Percentiles rank a stretch among this genome's conserved stretches.
Evolutionary conservation across 192 early-diverging fungal species (phyloP).

Genomic region (Glomus cerebriforme): DNA sequence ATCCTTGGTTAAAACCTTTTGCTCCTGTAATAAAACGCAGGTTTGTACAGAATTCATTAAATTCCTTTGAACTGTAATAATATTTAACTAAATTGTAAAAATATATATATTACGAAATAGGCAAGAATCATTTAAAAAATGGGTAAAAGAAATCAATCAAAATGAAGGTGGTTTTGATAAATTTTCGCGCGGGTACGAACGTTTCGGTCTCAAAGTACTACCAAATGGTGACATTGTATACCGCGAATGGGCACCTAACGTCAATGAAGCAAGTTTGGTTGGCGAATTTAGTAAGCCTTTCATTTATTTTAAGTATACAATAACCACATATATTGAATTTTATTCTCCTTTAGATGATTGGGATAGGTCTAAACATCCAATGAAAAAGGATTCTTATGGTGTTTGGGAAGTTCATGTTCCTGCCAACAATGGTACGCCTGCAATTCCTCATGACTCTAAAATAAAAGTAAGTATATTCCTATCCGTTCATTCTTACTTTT

Average conservation of each 20-base stretch:
- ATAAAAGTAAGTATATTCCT: conserved; percentile 64
- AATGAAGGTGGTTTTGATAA: conserved; percentile 80
- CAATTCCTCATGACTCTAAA: conserved; percentile 86
- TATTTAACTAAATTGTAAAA: neutral
- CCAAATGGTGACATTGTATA: conserved; percentile 66
- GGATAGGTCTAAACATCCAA: conserved; percentile 71
- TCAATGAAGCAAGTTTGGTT: conserved; percentile 72
- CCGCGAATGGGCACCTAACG: conserved; percentile 96
- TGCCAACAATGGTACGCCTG: conserved; percentile 58
- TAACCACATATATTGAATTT: neutral
- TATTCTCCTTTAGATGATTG: conserved; percentile 69
- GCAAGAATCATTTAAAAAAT: conserved; percentile 64
- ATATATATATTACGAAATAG: conserved; percentile 31
- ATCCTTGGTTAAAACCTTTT: conserved; percentile 82
- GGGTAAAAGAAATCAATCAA: conserved; percentile 67
- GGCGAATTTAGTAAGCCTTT: conserved; percentile 88
- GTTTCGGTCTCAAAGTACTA: conserved; percentile 79
- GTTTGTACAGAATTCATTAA: conserved; percentile 38
- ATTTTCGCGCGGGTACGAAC: conserved; percentile 81
- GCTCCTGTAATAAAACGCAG: conserved; percentile 58
- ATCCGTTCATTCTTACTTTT: neutral
- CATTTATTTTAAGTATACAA: neutral
- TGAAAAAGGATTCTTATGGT: conserved; percentile 82
- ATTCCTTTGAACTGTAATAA: neutral
- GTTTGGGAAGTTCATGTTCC: conserved; percentile 77